phyloP scores from a whole-genome alignment of 2,329 filamentous ascomycete genomes.

The Colletotrichum cuscutae region DNA sequence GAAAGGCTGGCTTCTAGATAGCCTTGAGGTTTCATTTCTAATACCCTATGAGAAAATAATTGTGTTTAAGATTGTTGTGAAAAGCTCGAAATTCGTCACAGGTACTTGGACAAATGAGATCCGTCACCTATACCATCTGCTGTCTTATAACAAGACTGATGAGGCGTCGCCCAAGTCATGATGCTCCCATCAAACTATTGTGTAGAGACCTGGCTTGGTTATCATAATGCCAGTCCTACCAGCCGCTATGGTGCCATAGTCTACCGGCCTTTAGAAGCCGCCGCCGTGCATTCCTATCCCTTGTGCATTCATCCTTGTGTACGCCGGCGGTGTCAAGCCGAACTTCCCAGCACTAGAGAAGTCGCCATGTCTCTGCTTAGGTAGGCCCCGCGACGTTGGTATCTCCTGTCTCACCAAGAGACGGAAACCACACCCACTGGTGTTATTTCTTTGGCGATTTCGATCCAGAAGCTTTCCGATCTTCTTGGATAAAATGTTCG shows the following conservation, averaged over 20 bases:
- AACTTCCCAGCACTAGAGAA: neutral
- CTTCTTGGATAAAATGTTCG: conserved; percentile 27
- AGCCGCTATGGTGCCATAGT: conserved; percentile 9
- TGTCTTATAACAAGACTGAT: neutral
- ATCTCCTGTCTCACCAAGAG: neutral
- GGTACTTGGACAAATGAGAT: conserved; percentile 11
- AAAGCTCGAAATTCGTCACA: neutral
- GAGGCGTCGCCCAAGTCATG: neutral
- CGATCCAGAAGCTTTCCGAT: conserved; percentile 22
- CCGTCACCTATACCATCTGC: conserved; percentile 11
- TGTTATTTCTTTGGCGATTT: conserved; percentile 26
- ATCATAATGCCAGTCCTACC: conserved; percentile 8
- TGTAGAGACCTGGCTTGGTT: neutral
- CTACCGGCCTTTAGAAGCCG: neutral
- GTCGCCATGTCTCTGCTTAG: neutral
- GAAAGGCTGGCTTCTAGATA: neutral
- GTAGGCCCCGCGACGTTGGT: neutral
- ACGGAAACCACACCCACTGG: neutral
- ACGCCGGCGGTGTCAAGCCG: too few relatives aligned
- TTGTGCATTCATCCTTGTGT: neutral
- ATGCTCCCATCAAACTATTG: conserved; percentile 10
- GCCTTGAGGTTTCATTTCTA: neutral
- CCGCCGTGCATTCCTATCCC: neutral
- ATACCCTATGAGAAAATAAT: neutral
- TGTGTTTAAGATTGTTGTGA: neutral